A percentile compares a stretch with the other conserved stretches of the same genome.
These are phyloP conservation scores for Tetrastigma voinierianum DNA, from an alignment of 164 flowering plant species.

Conservation along the genomic window DNA sequence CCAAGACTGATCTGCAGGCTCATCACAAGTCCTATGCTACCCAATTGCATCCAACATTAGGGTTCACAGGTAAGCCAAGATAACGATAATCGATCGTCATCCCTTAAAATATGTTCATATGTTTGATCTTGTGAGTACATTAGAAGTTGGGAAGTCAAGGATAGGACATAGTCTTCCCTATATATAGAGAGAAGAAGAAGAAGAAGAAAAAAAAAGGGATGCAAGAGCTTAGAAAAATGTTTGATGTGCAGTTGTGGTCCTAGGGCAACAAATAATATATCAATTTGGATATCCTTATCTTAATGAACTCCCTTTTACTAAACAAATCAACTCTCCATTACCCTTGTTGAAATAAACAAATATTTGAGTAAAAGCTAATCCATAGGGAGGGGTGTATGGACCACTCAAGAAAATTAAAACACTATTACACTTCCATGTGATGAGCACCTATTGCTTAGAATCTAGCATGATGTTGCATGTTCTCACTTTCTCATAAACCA, in stretches of 20 bases:
- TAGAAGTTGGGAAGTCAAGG: constrained; percentile 15
- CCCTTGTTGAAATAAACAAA: constrained; percentile 33
- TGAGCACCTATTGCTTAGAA: constrained; percentile 38
- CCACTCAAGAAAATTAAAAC: constrained; percentile 30
- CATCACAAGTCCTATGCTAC: constrained; percentile 1
- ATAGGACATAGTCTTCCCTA: constrained; percentile 33
- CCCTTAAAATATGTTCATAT: constrained; percentile 14
- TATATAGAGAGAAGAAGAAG: constrained; percentile 18
- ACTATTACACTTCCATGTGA: constrained; percentile 45
- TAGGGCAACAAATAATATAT: constrained; percentile 16
- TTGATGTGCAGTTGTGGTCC: background rate
- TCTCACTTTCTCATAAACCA: constrained; percentile 34
- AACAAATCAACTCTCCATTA: constrained; percentile 37
- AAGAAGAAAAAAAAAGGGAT: constrained; percentile 7
- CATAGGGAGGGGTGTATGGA: constrained; percentile 24
- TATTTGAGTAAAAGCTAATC: constrained; percentile 31
- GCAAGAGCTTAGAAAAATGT: constrained; percentile 15
- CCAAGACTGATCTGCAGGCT: background rate
- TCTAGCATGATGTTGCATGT: constrained; percentile 34
- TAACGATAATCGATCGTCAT: too few relatives aligned
- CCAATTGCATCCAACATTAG: constrained; percentile 12
- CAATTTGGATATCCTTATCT: constrained; percentile 26
- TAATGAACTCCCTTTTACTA: constrained; percentile 37
- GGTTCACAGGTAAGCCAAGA: constrained; percentile 19
- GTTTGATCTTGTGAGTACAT: constrained; percentile 26